Evolutionary conservation across 2,329 filamentous ascomycete genomes (phyloP), one percentile per base, ranked within the genome.

Genomic region (Penicillium crustosum): DNA sequence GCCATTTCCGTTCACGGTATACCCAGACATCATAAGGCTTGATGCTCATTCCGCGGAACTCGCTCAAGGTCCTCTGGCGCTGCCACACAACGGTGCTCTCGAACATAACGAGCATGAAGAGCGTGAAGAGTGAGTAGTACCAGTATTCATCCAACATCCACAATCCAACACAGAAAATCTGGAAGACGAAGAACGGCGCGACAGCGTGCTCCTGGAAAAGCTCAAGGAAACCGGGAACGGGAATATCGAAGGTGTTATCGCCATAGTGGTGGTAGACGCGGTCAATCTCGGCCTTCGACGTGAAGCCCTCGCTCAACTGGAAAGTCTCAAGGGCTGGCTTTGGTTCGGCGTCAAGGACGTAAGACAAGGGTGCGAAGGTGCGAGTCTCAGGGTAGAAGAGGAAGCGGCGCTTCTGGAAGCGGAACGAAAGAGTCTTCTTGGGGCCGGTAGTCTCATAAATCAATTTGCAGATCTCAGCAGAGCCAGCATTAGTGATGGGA

Each of bases 91-190:
- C 95, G 2, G 94, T 99, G 75, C 93, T 97, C 80, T 99, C 94
- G 68, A 99, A 99, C 58, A 86, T 88, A 66, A 99, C 91, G 55
- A 99, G 86, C 95, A 99, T 99, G 80, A 97, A 93, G 23, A 99
- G 87, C 0, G 95, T 99, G 77, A 99, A 99, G 21, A 99, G 85
- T 61, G 94, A 97, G 79, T 99, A 99, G 81, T 99, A 99, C 94
- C 95, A 99, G 79, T 97, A 99, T 78, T 99, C 95, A 72, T 99
- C 94, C 72, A 99, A 81, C 87, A 97, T 91, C 94, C 94, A 99
- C 60, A 99, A 81, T 17, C 94, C 95, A 58, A 99, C 94, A 69
- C 95, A 99, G 81, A 99, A 99, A 61, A 99, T 83, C 81, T 99
- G 94, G 79, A 99, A 99, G 62, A 99, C 93, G 78, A 99, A 99